Base-by-base conservation (phyloP, 768 basidiomycete species). In the Ephemerocybe angulata region DNA sequence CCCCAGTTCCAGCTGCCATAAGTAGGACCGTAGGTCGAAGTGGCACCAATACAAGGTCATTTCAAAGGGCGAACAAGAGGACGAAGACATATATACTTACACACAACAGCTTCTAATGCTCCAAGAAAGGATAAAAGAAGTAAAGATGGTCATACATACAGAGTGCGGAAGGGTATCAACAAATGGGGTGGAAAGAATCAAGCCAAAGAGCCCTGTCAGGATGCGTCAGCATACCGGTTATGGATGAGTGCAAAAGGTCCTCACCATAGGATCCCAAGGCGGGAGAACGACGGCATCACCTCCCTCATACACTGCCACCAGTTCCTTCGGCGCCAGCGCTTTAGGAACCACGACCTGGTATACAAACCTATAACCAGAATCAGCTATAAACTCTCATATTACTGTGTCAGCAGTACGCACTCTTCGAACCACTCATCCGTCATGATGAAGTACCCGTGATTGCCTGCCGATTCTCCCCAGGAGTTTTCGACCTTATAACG, bases 401-500 rank as follows among this genome's bases (percentile, higher is more conserved):
- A 24, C 35, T 28, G 50, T 43, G 41, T 44, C 35, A 19, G 8
- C 52, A 60, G 41, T 4, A 77, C 88, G 63, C 62, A 92, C 88
- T 98, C 78, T 53, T 88, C 86, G 70, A 98, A 98, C 95, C 96
- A 98, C 40, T 74, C 75, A 60, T 91, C 89, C 47, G 85, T 90
- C 93, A 96, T 95, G 63, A 96, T 83, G 72, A 89, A 92, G 71
- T 85, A 95, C 5, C 95, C 95, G 61, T 93, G 86, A 60, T 93
- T 77, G 24, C 93, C 88, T 0, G 77, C 79, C 0, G 73, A 72
- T 25, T 85, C 84, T 15, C 91, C 90, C 96, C 96, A 98, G 3
- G 87, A 89, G 74, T 98, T 98, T 78, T 98, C 96, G 19, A 98
- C 91, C 71, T 93, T 92, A 81, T 93, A 98, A n/a, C 93, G 81